Conservation (phyloP, 306 rosid species). For the Acacia acuminata region DNA sequence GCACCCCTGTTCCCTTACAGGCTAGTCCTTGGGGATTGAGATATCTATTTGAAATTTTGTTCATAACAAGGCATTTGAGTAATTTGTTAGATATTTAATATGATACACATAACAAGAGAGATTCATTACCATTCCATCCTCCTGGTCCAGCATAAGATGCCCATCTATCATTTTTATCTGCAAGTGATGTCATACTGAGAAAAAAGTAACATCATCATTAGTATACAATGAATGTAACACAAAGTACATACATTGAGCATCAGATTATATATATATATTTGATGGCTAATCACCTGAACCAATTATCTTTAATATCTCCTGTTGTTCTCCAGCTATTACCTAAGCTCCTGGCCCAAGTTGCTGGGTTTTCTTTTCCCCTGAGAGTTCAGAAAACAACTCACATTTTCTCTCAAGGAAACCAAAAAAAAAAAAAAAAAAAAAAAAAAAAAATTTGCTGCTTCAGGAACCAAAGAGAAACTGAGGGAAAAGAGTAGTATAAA, state of each 20-base stretch:
- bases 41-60: no score
- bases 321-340: slow-evolving; percentile 80
- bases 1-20: no score
- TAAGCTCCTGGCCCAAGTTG: slow-evolving; percentile 52
- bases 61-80: background rate
- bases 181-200: slow-evolving; percentile 53
- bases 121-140: slow-evolving; percentile 68
- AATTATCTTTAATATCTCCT: slow-evolving; percentile 50
- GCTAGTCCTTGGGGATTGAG: no score
- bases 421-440: background rate
- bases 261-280: background rate
- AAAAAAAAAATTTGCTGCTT: background rate
- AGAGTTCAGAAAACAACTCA: background rate
- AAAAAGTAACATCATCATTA: background rate
- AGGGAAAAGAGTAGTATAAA: background rate
- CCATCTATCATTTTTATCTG: slow-evolving; percentile 68
- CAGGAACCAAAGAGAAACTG: background rate
- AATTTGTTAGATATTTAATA: background rate
- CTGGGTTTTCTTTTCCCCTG: slow-evolving; percentile 46
- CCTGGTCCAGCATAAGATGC: slow-evolving; percentile 72
- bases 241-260: background rate
- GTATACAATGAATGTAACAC: background rate
- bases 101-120: background rate
- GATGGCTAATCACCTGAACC: slow-evolving; percentile 41
- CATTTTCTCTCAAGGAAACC: background rate